These are phyloP conservation scores for Umbelopsis vinacea DNA, from an alignment of 192 early-diverging fungal species.

Conservation along the genomic window DNA sequence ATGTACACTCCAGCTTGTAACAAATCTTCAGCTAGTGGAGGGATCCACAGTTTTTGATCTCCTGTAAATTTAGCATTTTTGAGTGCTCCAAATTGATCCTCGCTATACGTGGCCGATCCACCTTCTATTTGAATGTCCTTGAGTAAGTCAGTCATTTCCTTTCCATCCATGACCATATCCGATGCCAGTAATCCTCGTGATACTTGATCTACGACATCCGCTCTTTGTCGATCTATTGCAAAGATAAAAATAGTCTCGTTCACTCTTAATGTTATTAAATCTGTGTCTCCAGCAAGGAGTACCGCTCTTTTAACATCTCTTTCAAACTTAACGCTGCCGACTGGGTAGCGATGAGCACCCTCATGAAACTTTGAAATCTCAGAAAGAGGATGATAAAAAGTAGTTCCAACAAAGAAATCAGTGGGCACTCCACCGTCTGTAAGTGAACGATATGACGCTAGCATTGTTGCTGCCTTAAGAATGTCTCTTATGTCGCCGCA, in stretches of 20 bases:
- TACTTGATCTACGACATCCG: not conserved
- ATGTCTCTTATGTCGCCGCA: no score
- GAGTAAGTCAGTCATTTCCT: not conserved
- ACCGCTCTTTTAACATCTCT: not conserved
- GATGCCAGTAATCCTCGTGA: no score
- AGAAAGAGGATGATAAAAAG: not conserved
- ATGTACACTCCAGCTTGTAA: not conserved
- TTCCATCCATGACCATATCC: not conserved
- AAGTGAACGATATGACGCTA: no score
- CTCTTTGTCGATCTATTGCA: not conserved
- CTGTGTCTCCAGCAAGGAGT: not conserved
- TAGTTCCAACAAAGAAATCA: no score
- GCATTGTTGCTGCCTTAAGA: no score
- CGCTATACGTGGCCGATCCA: not conserved
- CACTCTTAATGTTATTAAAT: not conserved
- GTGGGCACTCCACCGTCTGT: no score
- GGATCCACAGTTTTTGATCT: not conserved
- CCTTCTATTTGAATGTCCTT: not conserved
- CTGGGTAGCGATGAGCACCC: not conserved
- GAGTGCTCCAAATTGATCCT: not conserved
- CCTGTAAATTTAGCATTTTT: not conserved
- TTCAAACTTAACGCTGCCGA: not conserved
- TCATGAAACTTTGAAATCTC: not conserved
- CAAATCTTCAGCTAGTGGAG: not conserved
- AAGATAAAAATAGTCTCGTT: not conserved